These are phyloP conservation scores for Carex parvula DNA, from an alignment of 176 grass and related monocot genomes.

Conservation along the genomic window DNA sequence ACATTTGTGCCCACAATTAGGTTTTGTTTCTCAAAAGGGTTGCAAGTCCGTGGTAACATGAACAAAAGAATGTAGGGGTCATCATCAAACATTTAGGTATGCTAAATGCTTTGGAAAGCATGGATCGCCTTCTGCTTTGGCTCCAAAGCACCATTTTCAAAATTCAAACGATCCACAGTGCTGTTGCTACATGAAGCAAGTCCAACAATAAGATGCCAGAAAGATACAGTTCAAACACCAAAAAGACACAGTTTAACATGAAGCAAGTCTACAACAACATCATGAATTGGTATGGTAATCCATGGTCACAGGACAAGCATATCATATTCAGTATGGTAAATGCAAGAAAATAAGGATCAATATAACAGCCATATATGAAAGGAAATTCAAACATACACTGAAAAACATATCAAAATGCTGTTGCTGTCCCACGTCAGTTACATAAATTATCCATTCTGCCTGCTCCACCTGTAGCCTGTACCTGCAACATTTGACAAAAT, in stretches of 20 bases:
- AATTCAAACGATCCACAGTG: not conserved
- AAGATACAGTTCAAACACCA: not conserved
- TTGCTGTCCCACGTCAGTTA: conserved; percentile 95
- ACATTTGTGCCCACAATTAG: not conserved
- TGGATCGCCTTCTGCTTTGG: not conserved
- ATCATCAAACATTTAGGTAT: not conserved
- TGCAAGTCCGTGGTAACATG: not conserved
- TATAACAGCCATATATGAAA: not conserved
- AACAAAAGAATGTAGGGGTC: not conserved
- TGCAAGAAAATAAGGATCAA: not conserved
- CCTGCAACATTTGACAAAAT: conserved; percentile 32
- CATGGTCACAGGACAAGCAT: not conserved
- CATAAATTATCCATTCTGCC: conserved; percentile 95
- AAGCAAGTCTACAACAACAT: not conserved
- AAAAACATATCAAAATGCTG: conserved; percentile 98
- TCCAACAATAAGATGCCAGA: not conserved
- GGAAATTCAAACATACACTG: conserved; percentile 41
- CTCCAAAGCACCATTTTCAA: not conserved
- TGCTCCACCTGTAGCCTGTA: conserved; percentile 77
- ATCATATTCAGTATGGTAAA: not conserved
- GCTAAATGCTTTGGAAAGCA: not conserved
- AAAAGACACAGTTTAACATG: not conserved
- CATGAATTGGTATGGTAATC: not conserved
- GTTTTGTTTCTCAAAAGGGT: not conserved
- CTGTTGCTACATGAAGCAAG: not conserved